Evolutionary conservation across 805 yeast species (phyloP).

Genomic region (Saccharomycopsis guyanensis): DNA sequence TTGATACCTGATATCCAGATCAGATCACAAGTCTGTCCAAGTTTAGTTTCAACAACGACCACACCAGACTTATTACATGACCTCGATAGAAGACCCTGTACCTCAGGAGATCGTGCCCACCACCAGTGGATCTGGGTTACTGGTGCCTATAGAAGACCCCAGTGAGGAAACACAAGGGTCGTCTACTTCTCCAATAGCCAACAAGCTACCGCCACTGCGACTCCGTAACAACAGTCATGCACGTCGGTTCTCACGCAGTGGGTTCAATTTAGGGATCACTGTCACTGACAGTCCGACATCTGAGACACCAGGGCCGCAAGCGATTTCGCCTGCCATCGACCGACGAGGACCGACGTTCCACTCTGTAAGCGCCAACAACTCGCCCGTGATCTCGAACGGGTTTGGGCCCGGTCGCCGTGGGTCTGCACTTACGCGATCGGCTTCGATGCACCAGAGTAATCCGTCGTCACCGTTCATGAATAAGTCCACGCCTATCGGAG

Average conservation of each 20-base stretch:
- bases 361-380: conserved; percentile 1
- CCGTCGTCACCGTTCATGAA: conserved; percentile 5
- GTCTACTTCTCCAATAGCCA: no score
- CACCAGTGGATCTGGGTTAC: no score
- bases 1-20: no score
- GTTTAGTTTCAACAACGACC: no score
- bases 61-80: no score
- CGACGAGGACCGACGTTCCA: background rate
- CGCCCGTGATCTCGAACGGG: conserved; percentile 5
- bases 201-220: no score
- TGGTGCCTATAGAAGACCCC: no score
- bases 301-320: background rate
- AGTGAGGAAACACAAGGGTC: no score
- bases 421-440: conserved; percentile 5
- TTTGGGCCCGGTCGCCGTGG: background rate
- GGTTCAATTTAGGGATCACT: conserved; percentile 16
- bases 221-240: background rate
- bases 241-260: conserved; percentile 15
- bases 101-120: no score
- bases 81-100: no score
- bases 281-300: conserved; percentile 11
- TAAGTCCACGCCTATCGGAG: background rate
- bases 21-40: no score
- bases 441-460: conserved; percentile 12
- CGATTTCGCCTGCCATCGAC: conserved; percentile 2